These are phyloP conservation scores for Fusarium clavum DNA, from an alignment of 2,329 filamentous ascomycete species.

Conservation along the genomic window DNA sequence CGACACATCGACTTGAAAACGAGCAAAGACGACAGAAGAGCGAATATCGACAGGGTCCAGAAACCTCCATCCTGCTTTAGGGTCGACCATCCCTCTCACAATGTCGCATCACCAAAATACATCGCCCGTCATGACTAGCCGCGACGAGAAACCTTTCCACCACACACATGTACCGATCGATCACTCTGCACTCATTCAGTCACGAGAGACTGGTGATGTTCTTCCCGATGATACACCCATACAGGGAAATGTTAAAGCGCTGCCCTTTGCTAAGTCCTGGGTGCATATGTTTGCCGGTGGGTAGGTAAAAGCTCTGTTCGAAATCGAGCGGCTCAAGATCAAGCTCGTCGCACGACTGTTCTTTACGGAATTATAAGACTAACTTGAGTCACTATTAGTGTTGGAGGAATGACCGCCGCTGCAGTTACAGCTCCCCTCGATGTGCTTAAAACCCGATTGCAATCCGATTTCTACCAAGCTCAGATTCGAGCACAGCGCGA, in stretches of 20 bases:
- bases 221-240: constrained; percentile 57
- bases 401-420: constrained; percentile 91
- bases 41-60: background rate
- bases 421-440: constrained; percentile 95
- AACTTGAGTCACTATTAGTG: constrained; percentile 58
- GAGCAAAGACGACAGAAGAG: background rate
- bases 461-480: constrained; percentile 93
- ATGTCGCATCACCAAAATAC: constrained; percentile 51
- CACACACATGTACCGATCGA: constrained; percentile 49
- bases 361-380: constrained; percentile 16
- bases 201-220: constrained; percentile 70
- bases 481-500: constrained; percentile 77
- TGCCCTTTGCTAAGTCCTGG: constrained; percentile 80
- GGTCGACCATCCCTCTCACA: background rate
- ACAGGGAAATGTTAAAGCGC: constrained; percentile 52
- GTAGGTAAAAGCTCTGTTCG: constrained; percentile 61
- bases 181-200: constrained; percentile 63
- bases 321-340: background rate
- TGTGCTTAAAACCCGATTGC: constrained; percentile 91
- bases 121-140: constrained; percentile 46
- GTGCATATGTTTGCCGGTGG: constrained; percentile 92
- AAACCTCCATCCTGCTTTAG: background rate
- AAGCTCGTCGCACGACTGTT: background rate
- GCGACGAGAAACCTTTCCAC: constrained; percentile 50
- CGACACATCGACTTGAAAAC: constrained; percentile 13